A percentile compares a stretch with the other conserved stretches of the same genome.
Conservation (phyloP, 75 land plant species). For the Pinus tabuliformis region DNA sequence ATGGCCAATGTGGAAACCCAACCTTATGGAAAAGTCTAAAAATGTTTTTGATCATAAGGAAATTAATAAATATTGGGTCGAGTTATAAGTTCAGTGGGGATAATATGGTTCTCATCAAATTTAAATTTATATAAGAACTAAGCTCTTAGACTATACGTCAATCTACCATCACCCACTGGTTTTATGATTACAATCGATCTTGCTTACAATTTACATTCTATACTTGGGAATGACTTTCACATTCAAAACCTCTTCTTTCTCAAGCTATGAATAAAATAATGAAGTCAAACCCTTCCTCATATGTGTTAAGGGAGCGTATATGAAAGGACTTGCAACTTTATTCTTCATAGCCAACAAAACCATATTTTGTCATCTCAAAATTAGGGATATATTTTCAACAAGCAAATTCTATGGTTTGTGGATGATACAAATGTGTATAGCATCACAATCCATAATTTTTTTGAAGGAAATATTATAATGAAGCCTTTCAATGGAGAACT, state of each 20-base stretch:
- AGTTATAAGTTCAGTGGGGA: constrained; percentile 97
- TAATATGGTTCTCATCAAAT: constrained; percentile 99
- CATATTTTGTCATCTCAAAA: too few species aligned
- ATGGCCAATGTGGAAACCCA: constrained; percentile 99
- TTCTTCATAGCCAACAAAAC: too few species aligned
- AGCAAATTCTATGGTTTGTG: too few species aligned
- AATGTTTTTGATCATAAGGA: constrained; percentile 98
- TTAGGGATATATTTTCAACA: too few species aligned
- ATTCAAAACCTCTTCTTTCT: constrained; percentile 89
- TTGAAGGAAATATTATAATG: too few species aligned
- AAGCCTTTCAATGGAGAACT: too few species aligned
- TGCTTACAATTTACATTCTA: constrained; percentile 95
- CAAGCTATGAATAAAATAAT: constrained; percentile 97
- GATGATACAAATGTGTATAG: too few species aligned
- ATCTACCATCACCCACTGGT: constrained; percentile 97
- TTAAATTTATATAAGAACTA: constrained; percentile 92
- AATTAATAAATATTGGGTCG: constrained; percentile 97
- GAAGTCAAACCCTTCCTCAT: too few species aligned
- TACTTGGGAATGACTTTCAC: constrained; percentile 99
- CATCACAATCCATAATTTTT: too few species aligned
- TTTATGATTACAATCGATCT: constrained; percentile 96
- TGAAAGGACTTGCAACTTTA: too few species aligned
- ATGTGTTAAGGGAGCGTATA: too few species aligned
- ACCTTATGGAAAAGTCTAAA: constrained; percentile 94
- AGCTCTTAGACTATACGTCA: constrained; percentile 99